These are phyloP conservation scores for Coleophoma eucalyptorum DNA, from an alignment of 2,329 filamentous ascomycete species.

Conservation along the genomic window DNA sequence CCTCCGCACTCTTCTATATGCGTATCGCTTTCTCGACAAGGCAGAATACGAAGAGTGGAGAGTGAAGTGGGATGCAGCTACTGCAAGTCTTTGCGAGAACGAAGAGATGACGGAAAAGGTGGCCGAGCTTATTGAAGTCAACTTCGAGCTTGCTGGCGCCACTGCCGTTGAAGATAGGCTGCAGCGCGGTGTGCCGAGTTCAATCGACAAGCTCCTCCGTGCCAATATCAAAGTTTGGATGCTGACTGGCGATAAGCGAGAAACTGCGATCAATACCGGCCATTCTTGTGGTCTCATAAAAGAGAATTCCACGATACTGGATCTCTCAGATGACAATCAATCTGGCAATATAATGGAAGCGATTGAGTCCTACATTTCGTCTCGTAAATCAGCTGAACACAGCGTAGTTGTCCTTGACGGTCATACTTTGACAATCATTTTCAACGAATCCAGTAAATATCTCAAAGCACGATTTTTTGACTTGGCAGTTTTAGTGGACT, in stretches of 20 bases:
- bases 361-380: constrained; percentile 60
- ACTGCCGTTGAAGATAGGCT: constrained; percentile 94
- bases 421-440: constrained; percentile 67
- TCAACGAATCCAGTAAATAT: constrained; percentile 59
- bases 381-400: constrained; percentile 64
- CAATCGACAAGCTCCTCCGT: constrained; percentile 81
- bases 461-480: constrained; percentile 65
- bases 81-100: constrained; percentile 76
- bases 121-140: constrained; percentile 75
- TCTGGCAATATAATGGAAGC: constrained; percentile 60
- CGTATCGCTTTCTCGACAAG: constrained; percentile 72
- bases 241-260: constrained; percentile 89
- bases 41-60: constrained; percentile 75
- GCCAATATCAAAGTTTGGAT: constrained; percentile 93
- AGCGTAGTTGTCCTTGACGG: constrained; percentile 82
- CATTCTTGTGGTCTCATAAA: constrained; percentile 78
- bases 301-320: constrained; percentile 68
- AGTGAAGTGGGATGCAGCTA: constrained; percentile 70
- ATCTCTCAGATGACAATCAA: constrained; percentile 57
- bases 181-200: constrained; percentile 83
- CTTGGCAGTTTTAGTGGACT: constrained; percentile 73
- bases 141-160: constrained; percentile 80
- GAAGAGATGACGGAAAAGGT: constrained; percentile 76
- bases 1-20: constrained; percentile 80
- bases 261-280: constrained; percentile 89